These are phyloP conservation scores for Elsinoe fawcettii DNA, from an alignment of 2,329 filamentous ascomycete species.

Conservation along the genomic window DNA sequence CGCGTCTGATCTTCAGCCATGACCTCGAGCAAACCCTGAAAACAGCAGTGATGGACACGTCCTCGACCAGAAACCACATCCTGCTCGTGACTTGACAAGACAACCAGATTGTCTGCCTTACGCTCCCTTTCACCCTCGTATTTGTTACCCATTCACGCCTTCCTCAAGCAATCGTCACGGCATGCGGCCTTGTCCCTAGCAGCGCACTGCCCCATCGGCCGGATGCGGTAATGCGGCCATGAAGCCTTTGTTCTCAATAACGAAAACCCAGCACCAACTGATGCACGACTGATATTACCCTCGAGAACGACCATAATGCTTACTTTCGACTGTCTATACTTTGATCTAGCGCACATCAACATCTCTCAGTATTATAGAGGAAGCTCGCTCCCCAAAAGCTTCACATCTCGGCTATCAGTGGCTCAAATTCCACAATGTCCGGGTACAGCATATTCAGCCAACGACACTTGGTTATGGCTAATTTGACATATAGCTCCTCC, in stretches of 20 bases:
- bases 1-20: constrained; percentile 3
- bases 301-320: background rate
- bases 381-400: background rate
- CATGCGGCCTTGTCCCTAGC: background rate
- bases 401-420: background rate
- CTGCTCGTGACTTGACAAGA: constrained; percentile 2
- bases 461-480: background rate
- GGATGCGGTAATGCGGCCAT: constrained; percentile 6
- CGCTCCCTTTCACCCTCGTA: background rate
- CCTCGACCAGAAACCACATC: background rate
- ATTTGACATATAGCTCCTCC: constrained; percentile 32
- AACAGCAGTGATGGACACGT: constrained; percentile 9
- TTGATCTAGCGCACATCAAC: background rate
- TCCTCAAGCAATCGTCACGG: background rate
- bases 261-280: background rate
- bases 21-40: constrained; percentile 12
- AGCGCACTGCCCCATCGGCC: constrained; percentile 1
- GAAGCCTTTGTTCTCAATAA: constrained; percentile 9
- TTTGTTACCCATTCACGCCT: background rate
- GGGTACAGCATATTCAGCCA: background rate
- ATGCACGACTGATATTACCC: background rate
- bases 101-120: background rate
- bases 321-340: background rate
- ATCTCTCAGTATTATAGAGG: background rate
- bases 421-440: constrained; percentile 11